Evolutionary conservation across 129 eudicot species (phyloP), one percentile per base, ranked within the genome.

Genomic region (Scalesia atractyloides): DNA sequence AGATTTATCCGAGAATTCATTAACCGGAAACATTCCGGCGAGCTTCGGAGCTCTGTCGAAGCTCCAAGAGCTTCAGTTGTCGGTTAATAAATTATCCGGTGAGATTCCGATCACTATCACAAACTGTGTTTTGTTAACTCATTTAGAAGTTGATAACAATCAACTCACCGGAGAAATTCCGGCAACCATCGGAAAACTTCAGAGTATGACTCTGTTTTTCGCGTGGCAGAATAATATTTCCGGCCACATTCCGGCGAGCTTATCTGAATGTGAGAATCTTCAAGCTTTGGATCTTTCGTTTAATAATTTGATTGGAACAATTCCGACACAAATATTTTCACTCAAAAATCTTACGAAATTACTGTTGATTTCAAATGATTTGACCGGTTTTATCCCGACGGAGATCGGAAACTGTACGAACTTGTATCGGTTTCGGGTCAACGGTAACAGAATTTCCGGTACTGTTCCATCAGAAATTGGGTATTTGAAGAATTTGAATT

Each of bases 211-310:
- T 76, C 77, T 89, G 74, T 89, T 93, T 73, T 93, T 89, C 50
- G 95, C 92, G n/a, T 93, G 98, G 97, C 89, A 82, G 59, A 93
- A 93, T 74, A 89, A 82, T 64, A 85, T 93, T 46, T 80, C 97
- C 3, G 98, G 98, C 15, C 69, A 63, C 22, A 87, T 93, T 70
- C 98, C 98, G 5, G 92, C 61, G 44, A 80, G 88, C 34, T 76
- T 93, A 69, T 83, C 97, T 5, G 84, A 82, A 43, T 89, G 97
- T 69, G 77, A 82, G 73, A 82, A 81, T 68, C 90, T 93, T 53
- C 86, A 93, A 76, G 97, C 98, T 66, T 84, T 93, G 61, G 97
- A 93, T 81, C 91, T 93, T 64, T 93, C 98, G 68, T 86, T 76
- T 61, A 93, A 93, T 73, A 68, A 66, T 47, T 86, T 93, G 14